Evolutionary conservation across 352 stramenopile genomes (phyloP), one percentile per base, ranked within the genome.

Genomic region (Thalassiosira hispida): DNA sequence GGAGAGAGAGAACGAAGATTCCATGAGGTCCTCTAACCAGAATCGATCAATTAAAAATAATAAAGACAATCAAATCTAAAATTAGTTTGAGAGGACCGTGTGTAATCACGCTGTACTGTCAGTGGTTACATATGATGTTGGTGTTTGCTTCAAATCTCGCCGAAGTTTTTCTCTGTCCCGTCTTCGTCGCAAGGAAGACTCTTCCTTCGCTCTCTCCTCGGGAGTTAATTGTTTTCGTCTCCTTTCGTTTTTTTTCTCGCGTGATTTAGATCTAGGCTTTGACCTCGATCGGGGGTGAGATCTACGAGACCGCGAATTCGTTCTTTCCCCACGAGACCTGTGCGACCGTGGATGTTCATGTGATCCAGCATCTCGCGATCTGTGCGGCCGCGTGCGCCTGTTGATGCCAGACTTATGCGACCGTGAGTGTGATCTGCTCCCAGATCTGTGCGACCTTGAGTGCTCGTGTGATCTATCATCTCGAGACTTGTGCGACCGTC

Each of bases 271-370:
- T 65, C 40, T 81, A 56, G 59, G 40, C 11, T 60, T 72, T 53
- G 65, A 72, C 57, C 55, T 59, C 29, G 73, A 71, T 25, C 55
- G 57, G 33, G 67, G 59, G 38, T 77, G 67, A 44, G 59, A 68
- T 68, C 38, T 68, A 68, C 44, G 35, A n/a, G 59, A 70, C 25
- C 40, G 44, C 33, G 61, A 71, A 61, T 73, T 59, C 29, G 71
- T 60, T 44, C 52, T 63, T 31, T 60, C 14, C 11, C 20, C 55
- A 49, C 23, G 9, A 49, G 29, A 47, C 29, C 22, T 57, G 35
- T 68, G 56, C 12, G 33, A 40, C 47, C 46, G 55, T 23, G 42
- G 2, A 23, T 40, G 46, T 44, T 60, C 35, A 22, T 65, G 1
- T 12, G 14, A 29, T 51, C 53, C 67, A 0, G 46, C 46, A 46